phyloP scores from a whole-genome alignment of 1,139 yeast species.

The Candida dubliniensis region DNA sequence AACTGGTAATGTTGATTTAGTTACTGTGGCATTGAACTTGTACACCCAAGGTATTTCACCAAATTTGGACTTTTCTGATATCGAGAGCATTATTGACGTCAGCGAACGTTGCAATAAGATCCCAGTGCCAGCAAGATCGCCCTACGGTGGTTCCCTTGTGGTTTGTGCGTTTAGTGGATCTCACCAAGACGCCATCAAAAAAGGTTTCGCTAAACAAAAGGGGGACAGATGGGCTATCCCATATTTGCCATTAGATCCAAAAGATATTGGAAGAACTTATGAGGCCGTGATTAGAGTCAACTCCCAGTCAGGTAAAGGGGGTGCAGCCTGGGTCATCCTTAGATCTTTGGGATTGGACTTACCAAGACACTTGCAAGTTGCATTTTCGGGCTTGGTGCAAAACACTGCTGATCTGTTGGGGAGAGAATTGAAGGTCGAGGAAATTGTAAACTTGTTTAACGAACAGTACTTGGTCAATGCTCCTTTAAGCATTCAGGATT shows the following conservation, averaged over 20 bases:
- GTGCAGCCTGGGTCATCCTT: conserved; percentile 96
- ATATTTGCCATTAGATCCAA: conserved; percentile 93
- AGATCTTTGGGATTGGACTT: conserved; percentile 86
- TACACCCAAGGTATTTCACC: conserved; percentile 94
- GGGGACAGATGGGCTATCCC: conserved; percentile 75
- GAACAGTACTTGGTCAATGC: conserved; percentile 47
- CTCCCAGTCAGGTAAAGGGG: conserved; percentile 98
- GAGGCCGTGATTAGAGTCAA: conserved; percentile 98
- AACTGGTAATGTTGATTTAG: conserved; percentile 96
- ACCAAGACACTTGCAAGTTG: conserved; percentile 89
- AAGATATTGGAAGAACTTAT: conserved; percentile 93
- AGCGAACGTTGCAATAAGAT: conserved; percentile 95
- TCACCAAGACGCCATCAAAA: conserved; percentile 97
- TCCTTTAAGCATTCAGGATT: conserved; percentile 33
- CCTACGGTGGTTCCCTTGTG: conserved; percentile 94
- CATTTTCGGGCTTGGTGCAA: conserved; percentile 85
- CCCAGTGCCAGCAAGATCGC: conserved; percentile 91
- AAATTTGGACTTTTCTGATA: conserved; percentile 80
- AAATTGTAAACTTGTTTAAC: conserved; percentile 76
- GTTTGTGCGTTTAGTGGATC: conserved; percentile 97
- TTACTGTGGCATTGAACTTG: conserved; percentile 87
- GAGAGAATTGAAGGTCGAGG: conserved; percentile 77
- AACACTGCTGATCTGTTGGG: conserved; percentile 77
- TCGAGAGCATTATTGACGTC: conserved; percentile 75
- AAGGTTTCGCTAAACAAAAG: conserved; percentile 71